These are phyloP conservation scores for Syncephalastrum sp. DNA, from an alignment of 371 early-diverging fungal genomes.

Conservation along the genomic window DNA sequence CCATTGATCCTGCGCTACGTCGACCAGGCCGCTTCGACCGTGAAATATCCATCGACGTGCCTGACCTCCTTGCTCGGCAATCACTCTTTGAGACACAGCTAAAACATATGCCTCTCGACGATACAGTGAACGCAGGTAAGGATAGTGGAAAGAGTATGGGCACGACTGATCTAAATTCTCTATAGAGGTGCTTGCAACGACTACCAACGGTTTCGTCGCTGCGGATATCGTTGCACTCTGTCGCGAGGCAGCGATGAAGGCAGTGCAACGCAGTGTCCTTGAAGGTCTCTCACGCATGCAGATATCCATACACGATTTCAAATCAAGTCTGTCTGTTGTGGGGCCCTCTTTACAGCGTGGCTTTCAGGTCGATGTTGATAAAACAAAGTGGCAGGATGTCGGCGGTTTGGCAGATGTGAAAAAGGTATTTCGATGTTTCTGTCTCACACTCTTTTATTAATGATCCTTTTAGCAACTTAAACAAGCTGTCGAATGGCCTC, in stretches of 20 bases:
- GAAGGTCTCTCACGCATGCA: conserved; percentile 8
- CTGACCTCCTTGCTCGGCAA: conserved; percentile 60
- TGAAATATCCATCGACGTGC: conserved; percentile 86
- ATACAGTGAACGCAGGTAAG: conserved; percentile 45
- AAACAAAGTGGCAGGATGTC: conserved; percentile 82
- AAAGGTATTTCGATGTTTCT: conserved; percentile 40
- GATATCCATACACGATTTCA: conserved; percentile 58
- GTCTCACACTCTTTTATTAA: neutral
- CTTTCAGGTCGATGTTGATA: conserved; percentile 59
- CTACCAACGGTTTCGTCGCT: conserved; percentile 97
- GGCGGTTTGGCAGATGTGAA: conserved; percentile 96
- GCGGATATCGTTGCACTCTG: conserved; percentile 93
- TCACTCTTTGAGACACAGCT: conserved; percentile 63
- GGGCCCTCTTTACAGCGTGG: conserved; percentile 69
- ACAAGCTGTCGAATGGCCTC: conserved; percentile 97
- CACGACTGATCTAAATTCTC: neutral
- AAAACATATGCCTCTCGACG: conserved; percentile 53
- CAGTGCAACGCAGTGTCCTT: conserved; percentile 48
- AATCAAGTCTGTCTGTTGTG: conserved; percentile 60
- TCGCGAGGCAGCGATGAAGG: conserved; percentile 80
- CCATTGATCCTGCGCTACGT: conserved; percentile 96
- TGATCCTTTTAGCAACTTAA: conserved; percentile 56
- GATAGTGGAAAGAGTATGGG: neutral
- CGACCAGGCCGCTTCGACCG: conserved; percentile 98
- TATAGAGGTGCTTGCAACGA: conserved; percentile 65